Evolutionary conservation across 768 basidiomycete genomes (phyloP).

Genomic region (Kwoniella shandongensis): DNA sequence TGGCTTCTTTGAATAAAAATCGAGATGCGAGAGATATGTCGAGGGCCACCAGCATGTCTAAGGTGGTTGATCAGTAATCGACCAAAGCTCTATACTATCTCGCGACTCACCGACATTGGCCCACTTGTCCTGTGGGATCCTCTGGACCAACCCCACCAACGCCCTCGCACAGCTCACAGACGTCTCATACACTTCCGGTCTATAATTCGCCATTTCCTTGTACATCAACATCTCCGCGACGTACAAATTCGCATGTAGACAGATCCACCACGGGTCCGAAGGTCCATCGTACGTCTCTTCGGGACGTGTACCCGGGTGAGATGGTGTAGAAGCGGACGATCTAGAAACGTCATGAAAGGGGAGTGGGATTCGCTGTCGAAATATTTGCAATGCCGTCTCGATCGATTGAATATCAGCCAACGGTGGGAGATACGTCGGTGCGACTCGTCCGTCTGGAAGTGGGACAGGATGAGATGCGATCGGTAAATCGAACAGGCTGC

Average conservation of each 20-base stretch:
- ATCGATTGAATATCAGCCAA: slow-evolving; percentile 19
- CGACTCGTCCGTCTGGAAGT: slow-evolving; percentile 13
- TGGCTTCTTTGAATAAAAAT: slow-evolving; percentile 43
- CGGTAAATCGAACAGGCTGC: slow-evolving; percentile 45
- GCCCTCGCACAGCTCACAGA: slow-evolving; percentile 42
- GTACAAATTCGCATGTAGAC: slow-evolving; percentile 38
- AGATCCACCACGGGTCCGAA: slow-evolving; percentile 48
- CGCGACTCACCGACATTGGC: slow-evolving; percentile 41
- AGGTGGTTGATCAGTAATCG: no score
- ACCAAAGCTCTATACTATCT: no score
- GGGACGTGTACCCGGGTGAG: neutral
- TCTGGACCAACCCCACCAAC: slow-evolving; percentile 29
- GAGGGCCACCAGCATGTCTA: slow-evolving; percentile 43
- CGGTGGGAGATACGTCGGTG: slow-evolving; percentile 26
- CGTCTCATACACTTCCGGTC: slow-evolving; percentile 28
- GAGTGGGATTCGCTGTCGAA: slow-evolving; percentile 26
- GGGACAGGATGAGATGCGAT: slow-evolving; percentile 19
- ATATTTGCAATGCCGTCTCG: slow-evolving; percentile 21
- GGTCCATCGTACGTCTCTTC: slow-evolving; percentile 20
- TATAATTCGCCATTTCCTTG: slow-evolving; percentile 42
- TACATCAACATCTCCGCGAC: slow-evolving; percentile 48
- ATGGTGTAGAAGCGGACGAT: neutral
- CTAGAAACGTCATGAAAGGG: slow-evolving; percentile 12
- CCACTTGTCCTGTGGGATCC: slow-evolving; percentile 32
- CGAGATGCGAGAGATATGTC: slow-evolving; percentile 43